phyloP scores from a whole-genome alignment of 1,284 basidiomycete genomes.

The Austroboletus rostrupii region DNA sequence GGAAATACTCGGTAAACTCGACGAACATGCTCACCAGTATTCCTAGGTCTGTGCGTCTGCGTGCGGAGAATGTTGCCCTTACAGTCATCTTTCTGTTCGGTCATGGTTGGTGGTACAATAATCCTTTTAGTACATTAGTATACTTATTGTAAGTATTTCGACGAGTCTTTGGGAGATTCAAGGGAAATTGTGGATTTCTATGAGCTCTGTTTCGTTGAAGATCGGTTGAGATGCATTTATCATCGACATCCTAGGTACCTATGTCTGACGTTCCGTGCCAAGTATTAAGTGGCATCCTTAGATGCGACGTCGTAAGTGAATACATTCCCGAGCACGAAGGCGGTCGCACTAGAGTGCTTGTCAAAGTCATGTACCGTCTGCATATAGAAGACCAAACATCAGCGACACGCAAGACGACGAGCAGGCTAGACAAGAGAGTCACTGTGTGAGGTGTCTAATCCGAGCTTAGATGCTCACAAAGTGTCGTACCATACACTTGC shows the following conservation, averaged over 20 bases:
- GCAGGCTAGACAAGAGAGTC: not conserved
- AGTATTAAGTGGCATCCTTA: slow-evolving; percentile 22
- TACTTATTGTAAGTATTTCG: too few species aligned
- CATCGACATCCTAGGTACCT: not conserved
- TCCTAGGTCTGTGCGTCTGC: not conserved
- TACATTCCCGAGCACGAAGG: not conserved
- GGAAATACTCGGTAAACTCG: slow-evolving; percentile 42
- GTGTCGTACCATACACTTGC: slow-evolving; percentile 7
- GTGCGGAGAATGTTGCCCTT: too few species aligned
- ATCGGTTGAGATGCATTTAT: not conserved
- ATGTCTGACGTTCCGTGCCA: slow-evolving; percentile 21
- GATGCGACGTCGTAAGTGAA: not conserved
- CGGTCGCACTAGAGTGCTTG: slow-evolving; percentile 7
- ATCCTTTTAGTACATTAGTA: too few species aligned
- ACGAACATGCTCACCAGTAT: slow-evolving; percentile 26
- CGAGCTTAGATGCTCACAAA: slow-evolving; percentile 7
- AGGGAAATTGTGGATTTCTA: too few species aligned
- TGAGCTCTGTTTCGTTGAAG: slow-evolving; percentile 7
- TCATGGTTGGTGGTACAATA: too few species aligned
- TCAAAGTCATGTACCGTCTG: slow-evolving; percentile 18
- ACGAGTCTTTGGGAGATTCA: too few species aligned
- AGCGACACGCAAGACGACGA: slow-evolving; percentile 1
- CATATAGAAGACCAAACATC: not conserved
- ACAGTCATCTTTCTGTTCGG: too few species aligned
- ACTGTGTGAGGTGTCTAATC: slow-evolving; percentile 4